phyloP scores from a whole-genome alignment of 176 grass and related monocot species.

The Carex scoparia region DNA sequence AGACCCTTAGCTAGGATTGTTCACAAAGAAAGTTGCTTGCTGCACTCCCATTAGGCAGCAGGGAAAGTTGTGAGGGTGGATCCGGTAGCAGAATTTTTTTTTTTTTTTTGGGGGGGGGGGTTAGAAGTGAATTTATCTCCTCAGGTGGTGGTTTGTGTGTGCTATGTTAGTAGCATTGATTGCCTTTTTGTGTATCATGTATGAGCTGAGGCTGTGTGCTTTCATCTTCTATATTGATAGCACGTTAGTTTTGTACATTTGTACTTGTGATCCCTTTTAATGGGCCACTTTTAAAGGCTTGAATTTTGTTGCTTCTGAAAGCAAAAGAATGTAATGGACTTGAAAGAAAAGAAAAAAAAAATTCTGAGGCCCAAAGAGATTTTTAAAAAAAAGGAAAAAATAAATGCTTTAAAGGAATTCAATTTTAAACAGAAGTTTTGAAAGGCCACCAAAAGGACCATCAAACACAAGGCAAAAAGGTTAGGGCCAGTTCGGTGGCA shows the following conservation, averaged over 20 bases:
- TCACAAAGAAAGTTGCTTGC: background rate
- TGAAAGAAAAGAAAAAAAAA: background rate
- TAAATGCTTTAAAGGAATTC: background rate
- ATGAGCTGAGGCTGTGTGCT: background rate
- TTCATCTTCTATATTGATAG: background rate
- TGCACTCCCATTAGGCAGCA: background rate
- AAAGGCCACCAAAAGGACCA: background rate
- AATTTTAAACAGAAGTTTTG: too few species aligned
- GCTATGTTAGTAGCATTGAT: background rate
- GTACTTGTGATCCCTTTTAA: background rate
- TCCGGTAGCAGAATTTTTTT: conserved; percentile 31
- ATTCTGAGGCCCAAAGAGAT: too few species aligned
- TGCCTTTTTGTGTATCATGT: background rate
- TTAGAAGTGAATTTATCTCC: background rate
- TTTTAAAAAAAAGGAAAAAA: too few species aligned
- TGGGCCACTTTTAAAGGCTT: too few species aligned
- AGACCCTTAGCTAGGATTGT: background rate
- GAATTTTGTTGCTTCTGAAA: background rate
- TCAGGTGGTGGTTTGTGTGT: too few species aligned
- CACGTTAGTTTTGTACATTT: background rate
- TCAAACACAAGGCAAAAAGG: too few species aligned
- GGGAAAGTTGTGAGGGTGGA: conserved; percentile 53
- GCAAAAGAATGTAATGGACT: background rate
- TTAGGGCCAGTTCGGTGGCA: too few species aligned
- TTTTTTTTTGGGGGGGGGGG: too few species aligned